These are phyloP conservation scores for Amphichorda felina DNA, from an alignment of 2,329 filamentous ascomycete genomes.

Conservation along the genomic window DNA sequence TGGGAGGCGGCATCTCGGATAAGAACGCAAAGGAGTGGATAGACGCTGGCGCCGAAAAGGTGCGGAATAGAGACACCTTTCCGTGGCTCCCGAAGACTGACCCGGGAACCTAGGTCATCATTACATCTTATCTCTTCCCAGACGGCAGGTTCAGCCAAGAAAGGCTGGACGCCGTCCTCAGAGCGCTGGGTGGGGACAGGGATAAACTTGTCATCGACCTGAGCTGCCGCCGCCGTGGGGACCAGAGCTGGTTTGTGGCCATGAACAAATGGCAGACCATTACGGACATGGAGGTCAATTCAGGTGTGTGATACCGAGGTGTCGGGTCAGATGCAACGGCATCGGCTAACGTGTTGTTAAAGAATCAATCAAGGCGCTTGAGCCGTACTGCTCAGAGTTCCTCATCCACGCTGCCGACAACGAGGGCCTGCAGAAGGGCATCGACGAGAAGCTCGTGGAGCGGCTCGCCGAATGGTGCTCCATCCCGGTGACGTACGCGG, in stretches of 20 bases:
- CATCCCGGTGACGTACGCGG: conserved; percentile 92
- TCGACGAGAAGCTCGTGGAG: conserved; percentile 74
- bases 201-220: conserved; percentile 86
- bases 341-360: conserved; percentile 1
- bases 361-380: conserved; percentile 72
- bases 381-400: conserved; percentile 93
- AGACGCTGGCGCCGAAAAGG: conserved; percentile 78
- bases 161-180: conserved; percentile 62
- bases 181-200: conserved; percentile 61
- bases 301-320: conserved; percentile 41
- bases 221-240: conserved; percentile 68
- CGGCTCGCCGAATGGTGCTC: conserved; percentile 74
- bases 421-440: conserved; percentile 82
- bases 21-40: conserved; percentile 80
- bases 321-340: background rate
- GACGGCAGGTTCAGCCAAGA: conserved; percentile 68
- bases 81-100: too few relatives aligned
- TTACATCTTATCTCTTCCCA: conserved; percentile 92
- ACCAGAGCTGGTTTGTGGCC: conserved; percentile 81
- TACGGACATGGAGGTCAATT: conserved; percentile 87
- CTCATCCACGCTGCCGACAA: conserved; percentile 96
- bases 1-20: conserved; percentile 89
- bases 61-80: too few relatives aligned
- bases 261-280: conserved; percentile 99
- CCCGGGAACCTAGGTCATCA: conserved; percentile 65